These are phyloP conservation scores for Thraustotheca clavata DNA, from an alignment of 352 stramenopile genomes.

Conservation along the genomic window DNA sequence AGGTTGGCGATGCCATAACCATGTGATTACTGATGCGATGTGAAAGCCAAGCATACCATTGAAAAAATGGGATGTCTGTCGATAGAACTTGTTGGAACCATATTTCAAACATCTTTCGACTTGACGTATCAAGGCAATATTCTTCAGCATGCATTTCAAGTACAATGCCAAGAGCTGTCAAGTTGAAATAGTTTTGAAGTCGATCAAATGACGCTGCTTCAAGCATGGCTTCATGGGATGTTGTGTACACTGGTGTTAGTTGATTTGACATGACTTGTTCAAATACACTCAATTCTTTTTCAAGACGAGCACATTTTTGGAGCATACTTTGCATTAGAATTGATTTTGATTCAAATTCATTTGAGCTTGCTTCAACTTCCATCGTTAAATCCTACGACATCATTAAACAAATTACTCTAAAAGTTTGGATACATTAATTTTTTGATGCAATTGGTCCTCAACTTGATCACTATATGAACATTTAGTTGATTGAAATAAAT, in stretches of 20 bases:
- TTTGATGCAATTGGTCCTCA: slow-evolving; percentile 1
- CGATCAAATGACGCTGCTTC: slow-evolving; percentile 76
- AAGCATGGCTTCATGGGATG: slow-evolving; percentile 36
- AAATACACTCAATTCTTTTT: slow-evolving; percentile 65
- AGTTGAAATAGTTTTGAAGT: slow-evolving; percentile 81
- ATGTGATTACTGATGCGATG: slow-evolving; percentile 45
- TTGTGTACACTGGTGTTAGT: slow-evolving; percentile 26
- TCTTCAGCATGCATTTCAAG: slow-evolving; percentile 79
- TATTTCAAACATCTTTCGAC: slow-evolving; percentile 69
- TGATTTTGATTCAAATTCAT: slow-evolving; percentile 46
- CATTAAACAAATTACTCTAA: neutral
- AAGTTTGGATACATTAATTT: neutral
- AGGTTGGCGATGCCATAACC: neutral
- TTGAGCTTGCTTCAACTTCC: neutral
- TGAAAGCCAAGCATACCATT: slow-evolving; percentile 79
- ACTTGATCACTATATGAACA: neutral
- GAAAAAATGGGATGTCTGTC: slow-evolving; percentile 59
- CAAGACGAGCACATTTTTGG: slow-evolving; percentile 51
- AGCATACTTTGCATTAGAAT: slow-evolving; percentile 55
- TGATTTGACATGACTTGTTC: slow-evolving; percentile 55
- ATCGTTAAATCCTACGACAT: slow-evolving; percentile 5
- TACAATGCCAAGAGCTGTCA: slow-evolving; percentile 80
- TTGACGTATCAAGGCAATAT: slow-evolving; percentile 69
- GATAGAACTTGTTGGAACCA: slow-evolving; percentile 76
- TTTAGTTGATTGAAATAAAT: neutral